Evolutionary conservation across 148 eudicot genomes (phyloP).

Genomic region (Rheum nobile): DNA sequence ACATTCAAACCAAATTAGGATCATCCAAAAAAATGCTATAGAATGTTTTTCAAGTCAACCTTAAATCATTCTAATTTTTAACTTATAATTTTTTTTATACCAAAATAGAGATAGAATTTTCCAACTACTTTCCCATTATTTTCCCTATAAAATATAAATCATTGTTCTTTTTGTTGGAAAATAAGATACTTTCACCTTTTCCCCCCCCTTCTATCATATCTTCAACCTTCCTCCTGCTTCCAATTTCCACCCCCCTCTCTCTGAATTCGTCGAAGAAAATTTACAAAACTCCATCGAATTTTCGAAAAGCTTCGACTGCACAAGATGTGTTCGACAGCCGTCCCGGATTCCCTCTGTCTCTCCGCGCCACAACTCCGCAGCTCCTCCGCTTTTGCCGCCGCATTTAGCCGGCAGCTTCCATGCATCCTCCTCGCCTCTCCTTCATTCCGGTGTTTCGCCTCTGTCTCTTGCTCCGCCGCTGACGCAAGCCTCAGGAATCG

Average conservation of each 20-base stretch:
- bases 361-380: slow-evolving; percentile 10
- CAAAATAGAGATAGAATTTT: not conserved
- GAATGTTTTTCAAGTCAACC: too few species aligned
- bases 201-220: not conserved
- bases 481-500: slow-evolving; percentile 8
- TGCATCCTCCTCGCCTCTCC: slow-evolving; percentile 14
- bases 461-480: slow-evolving; percentile 4
- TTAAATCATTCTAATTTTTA: too few species aligned
- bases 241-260: not conserved
- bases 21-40: too few species aligned
- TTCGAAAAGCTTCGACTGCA: not conserved
- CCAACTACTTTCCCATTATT: not conserved
- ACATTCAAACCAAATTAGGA: too few species aligned
- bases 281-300: not conserved
- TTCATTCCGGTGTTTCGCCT: not conserved
- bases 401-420: slow-evolving; percentile 1
- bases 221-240: not conserved
- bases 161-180: not conserved
- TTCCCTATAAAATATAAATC: not conserved
- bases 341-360: slow-evolving; percentile 20
- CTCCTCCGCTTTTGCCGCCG: slow-evolving; percentile 13
- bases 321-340: slow-evolving; percentile 28
- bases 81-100: too few species aligned
- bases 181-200: not conserved
- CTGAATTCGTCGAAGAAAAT: not conserved